Percentiles rank a stretch among this genome's conserved stretches.
Evolutionary conservation across 148 eudicot species (phyloP).

Genomic region (Diospyros kaki): DNA sequence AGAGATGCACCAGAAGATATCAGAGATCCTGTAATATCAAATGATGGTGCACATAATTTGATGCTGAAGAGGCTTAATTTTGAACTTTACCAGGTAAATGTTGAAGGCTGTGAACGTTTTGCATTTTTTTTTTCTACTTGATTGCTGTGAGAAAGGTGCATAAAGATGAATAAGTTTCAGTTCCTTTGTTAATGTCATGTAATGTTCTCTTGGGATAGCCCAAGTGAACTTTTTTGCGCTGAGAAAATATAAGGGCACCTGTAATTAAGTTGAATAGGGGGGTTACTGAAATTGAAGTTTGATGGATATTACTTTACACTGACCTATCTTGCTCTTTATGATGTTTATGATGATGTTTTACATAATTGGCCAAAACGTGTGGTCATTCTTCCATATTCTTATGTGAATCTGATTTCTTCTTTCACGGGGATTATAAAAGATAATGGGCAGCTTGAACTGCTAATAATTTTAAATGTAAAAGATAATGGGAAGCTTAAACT

Average conservation of each 20-base stretch:
- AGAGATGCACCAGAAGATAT: conserved; percentile 82
- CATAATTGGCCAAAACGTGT: too few species aligned
- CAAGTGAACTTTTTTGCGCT: not conserved
- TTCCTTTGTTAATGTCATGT: not conserved
- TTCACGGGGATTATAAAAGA: too few species aligned
- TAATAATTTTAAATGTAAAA: too few species aligned
- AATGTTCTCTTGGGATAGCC: not conserved
- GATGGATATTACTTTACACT: not conserved
- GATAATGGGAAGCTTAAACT: too few species aligned
- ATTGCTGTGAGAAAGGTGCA: not conserved
- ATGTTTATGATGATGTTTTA: too few species aligned
- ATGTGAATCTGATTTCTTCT: too few species aligned
- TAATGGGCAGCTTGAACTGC: too few species aligned
- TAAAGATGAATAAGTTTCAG: not conserved
- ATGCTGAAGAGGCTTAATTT: conserved; percentile 93
- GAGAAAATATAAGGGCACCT: not conserved
- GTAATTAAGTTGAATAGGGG: not conserved
- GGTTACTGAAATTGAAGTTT: not conserved
- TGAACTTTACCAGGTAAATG: conserved; percentile 76
- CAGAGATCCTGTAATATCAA: conserved; percentile 49
- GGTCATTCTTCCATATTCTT: too few species aligned
- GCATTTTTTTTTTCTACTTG: not conserved
- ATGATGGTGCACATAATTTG: conserved; percentile 68
- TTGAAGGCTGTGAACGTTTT: not conserved
- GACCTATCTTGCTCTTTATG: not conserved